Evolutionary conservation across 139 green algal genomes (phyloP).

Genomic region (Mesostigma viride): DNA sequence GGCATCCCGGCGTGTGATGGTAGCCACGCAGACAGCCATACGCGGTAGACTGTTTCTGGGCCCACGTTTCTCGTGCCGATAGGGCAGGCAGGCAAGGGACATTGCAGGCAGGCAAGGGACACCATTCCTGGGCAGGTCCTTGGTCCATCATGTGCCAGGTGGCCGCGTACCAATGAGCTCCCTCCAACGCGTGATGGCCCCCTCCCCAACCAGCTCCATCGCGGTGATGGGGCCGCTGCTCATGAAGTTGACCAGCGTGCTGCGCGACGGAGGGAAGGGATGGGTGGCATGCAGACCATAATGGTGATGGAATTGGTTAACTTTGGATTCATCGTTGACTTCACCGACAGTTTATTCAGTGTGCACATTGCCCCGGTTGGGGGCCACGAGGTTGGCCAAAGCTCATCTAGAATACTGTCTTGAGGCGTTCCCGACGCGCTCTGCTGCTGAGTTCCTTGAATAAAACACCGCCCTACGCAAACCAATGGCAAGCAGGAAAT

Average conservation of each 20-base stretch:
- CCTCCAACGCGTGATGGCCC: slow-evolving; percentile 48
- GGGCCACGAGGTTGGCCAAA: background rate
- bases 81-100: too few relatives aligned
- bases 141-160: too few relatives aligned
- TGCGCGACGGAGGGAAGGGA: background rate
- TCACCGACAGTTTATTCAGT: background rate
- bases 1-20: too few relatives aligned
- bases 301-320: background rate
- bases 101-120: too few relatives aligned
- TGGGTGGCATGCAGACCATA: background rate
- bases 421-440: too few relatives aligned
- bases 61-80: too few relatives aligned
- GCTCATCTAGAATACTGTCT: background rate
- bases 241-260: slow-evolving; percentile 51
- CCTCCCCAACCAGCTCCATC: slow-evolving; percentile 53
- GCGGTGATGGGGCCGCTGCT: slow-evolving; percentile 48
- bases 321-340: background rate
- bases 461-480: background rate
- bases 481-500: background rate
- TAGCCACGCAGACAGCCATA: too few relatives aligned
- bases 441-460: too few relatives aligned
- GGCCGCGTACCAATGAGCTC: slow-evolving; percentile 35
- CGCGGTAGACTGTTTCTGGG: too few relatives aligned
- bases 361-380: background rate
- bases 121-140: too few relatives aligned